Percentiles rank a stretch among this genome's conserved stretches.
These are phyloP conservation scores for Abrus pulchellus DNA, from an alignment of 306 rosid genomes.

Conservation along the genomic window DNA sequence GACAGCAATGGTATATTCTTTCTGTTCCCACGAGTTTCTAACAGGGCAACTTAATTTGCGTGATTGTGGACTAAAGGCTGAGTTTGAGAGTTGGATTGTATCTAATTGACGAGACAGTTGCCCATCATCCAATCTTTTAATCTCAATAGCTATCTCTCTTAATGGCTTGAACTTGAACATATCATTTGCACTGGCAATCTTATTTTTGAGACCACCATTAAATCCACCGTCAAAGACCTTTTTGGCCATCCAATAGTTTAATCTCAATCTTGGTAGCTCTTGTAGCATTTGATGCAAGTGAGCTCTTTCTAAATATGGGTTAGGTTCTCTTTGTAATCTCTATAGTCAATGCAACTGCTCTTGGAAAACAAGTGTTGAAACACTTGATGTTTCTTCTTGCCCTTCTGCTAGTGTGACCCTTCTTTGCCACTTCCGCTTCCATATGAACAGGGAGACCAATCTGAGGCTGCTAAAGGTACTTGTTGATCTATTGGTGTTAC, in stretches of 20 bases:
- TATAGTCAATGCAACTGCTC: neutral
- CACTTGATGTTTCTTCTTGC: neutral
- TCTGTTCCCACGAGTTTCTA: neutral
- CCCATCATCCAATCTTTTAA: neutral
- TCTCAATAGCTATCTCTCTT: neutral
- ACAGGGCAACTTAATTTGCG: neutral
- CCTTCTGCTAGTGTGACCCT: neutral
- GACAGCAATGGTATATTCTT: neutral
- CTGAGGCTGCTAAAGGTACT: neutral
- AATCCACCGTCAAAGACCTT: neutral
- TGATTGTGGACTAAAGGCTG: neutral
- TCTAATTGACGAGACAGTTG: neutral
- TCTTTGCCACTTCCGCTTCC: slow-evolving; percentile 6
- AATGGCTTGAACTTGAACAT: neutral
- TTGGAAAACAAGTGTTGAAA: neutral
- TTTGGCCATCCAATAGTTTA: neutral
- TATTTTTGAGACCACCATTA: neutral
- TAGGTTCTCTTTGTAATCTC: neutral
- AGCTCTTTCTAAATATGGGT: neutral
- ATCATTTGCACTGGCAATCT: neutral
- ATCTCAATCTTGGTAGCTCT: neutral
- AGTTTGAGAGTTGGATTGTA: neutral
- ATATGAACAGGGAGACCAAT: neutral
- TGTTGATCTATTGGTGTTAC: neutral
- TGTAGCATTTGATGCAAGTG: neutral